Base-by-base conservation (phyloP, 2,329 filamentous ascomycete genomes). In the Fonsecaea pugnacius region DNA sequence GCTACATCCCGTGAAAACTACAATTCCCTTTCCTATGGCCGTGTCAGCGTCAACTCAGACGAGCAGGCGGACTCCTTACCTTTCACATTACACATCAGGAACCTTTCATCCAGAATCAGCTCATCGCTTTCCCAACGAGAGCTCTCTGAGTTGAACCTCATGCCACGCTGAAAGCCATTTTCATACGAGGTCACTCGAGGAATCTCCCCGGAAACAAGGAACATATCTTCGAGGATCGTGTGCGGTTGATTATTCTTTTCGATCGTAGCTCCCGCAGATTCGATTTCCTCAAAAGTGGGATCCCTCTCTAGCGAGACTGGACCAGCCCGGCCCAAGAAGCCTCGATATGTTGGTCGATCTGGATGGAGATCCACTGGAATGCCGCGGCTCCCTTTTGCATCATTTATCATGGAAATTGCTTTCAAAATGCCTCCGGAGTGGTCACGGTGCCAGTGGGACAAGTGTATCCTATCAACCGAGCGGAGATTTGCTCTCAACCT, bases 391-490 rank as follows among this genome's bases (percentile, higher is more conserved):
- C 67, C 57, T 69, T 78, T 78, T 9, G 78, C 80, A 1, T 76
- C 71, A 2, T 77, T 78, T 51, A 85, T 81, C 76, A 81, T 76
- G 18, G 74, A 70, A 51, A 86, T 74, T n/a, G 83, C 82, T 51
- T 75, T 75, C 21, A 80, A 72, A 73, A 86, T 76, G 4, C 83
- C 82, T n/a, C 80, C 82, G 30, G 82, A 84, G 67, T 86, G 82
- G 66, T 86, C 82, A 43, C 83, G 78, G 73, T 86, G 82, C 83
- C 83, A 84, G 68, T 84, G 80, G 4, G 81, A 83, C 27, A 85
- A 72, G 54, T 83, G 77, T 21, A 84, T 78, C 14, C 79, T 63
- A 66, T 84, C 83, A 27, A 85, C 74, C 0, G 71, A 68, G 1
- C 76, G 72, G 3, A 83, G 71, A 68, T 82, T 75, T 1, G 79